A percentile compares a stretch with the other conserved stretches of the same genome.
Conservation (phyloP, 345 rosid genomes). For the Stellera chamaejasme region DNA sequence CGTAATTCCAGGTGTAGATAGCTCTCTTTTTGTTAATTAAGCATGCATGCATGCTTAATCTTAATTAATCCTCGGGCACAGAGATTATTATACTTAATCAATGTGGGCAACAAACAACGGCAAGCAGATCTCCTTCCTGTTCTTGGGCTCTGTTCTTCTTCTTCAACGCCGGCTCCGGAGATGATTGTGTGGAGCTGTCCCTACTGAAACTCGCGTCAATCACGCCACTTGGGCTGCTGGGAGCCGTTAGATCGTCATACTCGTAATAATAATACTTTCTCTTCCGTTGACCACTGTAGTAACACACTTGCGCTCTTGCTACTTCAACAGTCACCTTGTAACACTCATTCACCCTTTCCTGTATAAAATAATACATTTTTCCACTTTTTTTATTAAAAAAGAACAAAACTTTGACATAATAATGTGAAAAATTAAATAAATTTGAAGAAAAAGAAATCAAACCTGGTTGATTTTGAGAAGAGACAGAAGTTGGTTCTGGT, state of each 20-base stretch:
- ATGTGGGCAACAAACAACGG: conserved; percentile 26
- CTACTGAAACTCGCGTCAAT: conserved; percentile 49
- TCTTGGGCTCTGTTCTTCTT: conserved; percentile 39
- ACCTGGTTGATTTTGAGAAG: conserved; percentile 61
- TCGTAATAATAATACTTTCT: conserved; percentile 14
- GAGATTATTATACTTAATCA: background rate
- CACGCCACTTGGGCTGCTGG: conserved; percentile 60
- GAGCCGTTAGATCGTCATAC: conserved; percentile 42
- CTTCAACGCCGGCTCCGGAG: conserved; percentile 3
- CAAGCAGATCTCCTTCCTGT: conserved; percentile 22
- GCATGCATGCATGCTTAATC: conserved; percentile 19
- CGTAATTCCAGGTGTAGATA: conserved; percentile 29
- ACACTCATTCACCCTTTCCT: conserved; percentile 59
- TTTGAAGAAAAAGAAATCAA: conserved; percentile 6
- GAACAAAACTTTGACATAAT: too few species aligned
- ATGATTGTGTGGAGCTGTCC: conserved; percentile 19
- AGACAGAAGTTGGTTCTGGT: conserved; percentile 45
- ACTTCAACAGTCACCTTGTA: conserved; percentile 36
- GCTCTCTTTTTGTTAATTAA: background rate
- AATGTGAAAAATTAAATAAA: too few species aligned
- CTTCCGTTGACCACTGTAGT: background rate
- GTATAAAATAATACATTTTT: conserved; percentile 3
- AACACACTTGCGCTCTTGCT: conserved; percentile 6
- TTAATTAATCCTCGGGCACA: conserved; percentile 1
- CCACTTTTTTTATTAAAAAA: too few species aligned